phyloP scores from a whole-genome alignment of 176 grass and related monocot species.

The Neostapfia colusana region DNA sequence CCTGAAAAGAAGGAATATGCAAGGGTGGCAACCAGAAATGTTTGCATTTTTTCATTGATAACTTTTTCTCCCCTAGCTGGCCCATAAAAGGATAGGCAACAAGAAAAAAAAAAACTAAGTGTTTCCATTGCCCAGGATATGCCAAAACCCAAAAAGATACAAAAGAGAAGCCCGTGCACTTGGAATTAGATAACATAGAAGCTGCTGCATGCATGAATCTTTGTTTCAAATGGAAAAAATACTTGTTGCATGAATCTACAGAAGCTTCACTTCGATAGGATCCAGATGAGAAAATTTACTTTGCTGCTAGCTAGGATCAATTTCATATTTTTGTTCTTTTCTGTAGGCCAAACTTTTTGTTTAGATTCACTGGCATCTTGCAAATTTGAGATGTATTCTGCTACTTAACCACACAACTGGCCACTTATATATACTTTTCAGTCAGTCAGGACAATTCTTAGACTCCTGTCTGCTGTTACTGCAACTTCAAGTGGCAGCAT shows the following conservation, averaged over 20 bases:
- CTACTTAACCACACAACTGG: conserved; percentile 17
- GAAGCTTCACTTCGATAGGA: conserved; percentile 50
- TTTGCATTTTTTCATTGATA: neutral
- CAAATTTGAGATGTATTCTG: neutral
- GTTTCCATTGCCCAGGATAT: neutral
- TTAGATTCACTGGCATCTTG: conserved; percentile 22
- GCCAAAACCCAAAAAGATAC: conserved; percentile 30
- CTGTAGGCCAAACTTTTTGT: neutral
- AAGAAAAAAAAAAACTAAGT: neutral
- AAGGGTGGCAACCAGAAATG: conserved; percentile 2
- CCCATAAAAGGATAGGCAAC: neutral
- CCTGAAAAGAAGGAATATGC: no score
- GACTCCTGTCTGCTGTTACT: conserved; percentile 33
- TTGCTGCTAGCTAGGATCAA: conserved; percentile 38
- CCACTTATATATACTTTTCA: conserved; percentile 43
- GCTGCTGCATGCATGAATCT: conserved; percentile 32
- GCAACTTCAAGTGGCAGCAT: conserved; percentile 16
- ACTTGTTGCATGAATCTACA: conserved; percentile 39
- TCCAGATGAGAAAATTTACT: conserved; percentile 40
- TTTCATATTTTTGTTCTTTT: conserved; percentile 33
- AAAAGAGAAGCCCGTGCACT: conserved; percentile 36
- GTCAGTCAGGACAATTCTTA: conserved; percentile 2
- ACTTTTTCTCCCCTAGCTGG: neutral
- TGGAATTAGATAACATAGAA: conserved; percentile 22
- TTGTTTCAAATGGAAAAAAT: neutral